phyloP scores from a whole-genome alignment of 2,329 filamentous ascomycete species.

The Aureobasidium zeae region DNA sequence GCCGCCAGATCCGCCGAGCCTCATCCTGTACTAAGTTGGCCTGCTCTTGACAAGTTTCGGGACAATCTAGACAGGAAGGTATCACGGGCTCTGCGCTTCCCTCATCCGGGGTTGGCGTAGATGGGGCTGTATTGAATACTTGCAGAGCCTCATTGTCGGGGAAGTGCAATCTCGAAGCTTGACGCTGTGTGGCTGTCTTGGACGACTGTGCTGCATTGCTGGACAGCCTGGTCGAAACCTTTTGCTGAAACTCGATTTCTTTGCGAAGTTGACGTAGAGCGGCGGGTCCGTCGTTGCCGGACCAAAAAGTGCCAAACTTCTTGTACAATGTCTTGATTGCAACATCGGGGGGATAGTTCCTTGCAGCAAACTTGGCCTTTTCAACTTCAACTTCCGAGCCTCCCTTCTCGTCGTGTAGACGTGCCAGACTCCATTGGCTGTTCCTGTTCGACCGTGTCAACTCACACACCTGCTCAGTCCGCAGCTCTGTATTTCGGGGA shows the following conservation, averaged over 20 bases:
- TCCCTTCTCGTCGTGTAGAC: neutral
- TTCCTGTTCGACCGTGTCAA: constrained; percentile 26
- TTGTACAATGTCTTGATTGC: constrained; percentile 7
- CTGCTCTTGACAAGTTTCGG: neutral
- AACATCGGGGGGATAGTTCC: constrained; percentile 11
- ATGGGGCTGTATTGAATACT: constrained; percentile 4
- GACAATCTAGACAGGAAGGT: neutral
- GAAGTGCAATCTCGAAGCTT: neutral
- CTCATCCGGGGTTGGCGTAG: constrained; percentile 6
- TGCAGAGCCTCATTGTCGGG: constrained; percentile 1
- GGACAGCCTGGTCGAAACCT: neutral
- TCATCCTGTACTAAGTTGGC: constrained; percentile 18
- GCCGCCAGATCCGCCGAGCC: constrained; percentile 31
- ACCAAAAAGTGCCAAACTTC: constrained; percentile 11
- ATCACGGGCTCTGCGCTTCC: neutral
- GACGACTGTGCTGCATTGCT: constrained; percentile 2
- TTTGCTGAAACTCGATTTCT: constrained; percentile 12
- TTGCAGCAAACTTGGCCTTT: constrained; percentile 13
- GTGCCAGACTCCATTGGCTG: constrained; percentile 27
- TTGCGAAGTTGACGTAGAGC: neutral
- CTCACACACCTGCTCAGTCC: constrained; percentile 23
- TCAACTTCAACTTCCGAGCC: neutral
- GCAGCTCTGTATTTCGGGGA: constrained; percentile 25
- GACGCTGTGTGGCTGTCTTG: neutral
- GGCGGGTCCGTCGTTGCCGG: constrained; percentile 3